Conservation (phyloP, 257 asterid genomes). For the Solanum arcanum region DNA sequence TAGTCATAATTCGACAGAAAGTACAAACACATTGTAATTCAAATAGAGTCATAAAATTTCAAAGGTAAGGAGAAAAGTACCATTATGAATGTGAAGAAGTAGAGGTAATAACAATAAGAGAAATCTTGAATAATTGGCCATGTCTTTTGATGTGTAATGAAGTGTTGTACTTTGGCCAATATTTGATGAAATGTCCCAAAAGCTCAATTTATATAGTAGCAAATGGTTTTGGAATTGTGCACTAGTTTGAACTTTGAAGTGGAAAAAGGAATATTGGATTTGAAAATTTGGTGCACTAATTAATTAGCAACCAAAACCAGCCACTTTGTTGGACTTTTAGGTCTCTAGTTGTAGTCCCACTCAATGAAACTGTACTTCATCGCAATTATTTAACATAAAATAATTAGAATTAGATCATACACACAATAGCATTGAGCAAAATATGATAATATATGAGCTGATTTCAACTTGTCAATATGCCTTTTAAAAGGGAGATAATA, state of each 20-base stretch:
- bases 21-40: too few species aligned
- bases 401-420: neutral
- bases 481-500: neutral
- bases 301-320: neutral
- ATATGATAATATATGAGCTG: neutral
- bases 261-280: neutral
- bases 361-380: neutral
- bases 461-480: neutral
- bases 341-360: neutral
- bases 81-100: conserved; percentile 32
- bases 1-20: too few species aligned
- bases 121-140: conserved; percentile 22
- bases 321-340: neutral
- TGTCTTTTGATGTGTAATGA: neutral
- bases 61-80: neutral
- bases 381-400: neutral
- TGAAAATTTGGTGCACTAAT: neutral
- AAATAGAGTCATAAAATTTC: neutral
- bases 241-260: neutral
- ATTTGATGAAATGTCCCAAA: neutral
- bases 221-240: neutral
- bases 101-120: conserved; percentile 27
- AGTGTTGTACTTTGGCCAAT: neutral
- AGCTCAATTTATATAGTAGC: neutral
- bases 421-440: neutral